Evolutionary conservation across 2,329 filamentous ascomycete species (phyloP), one percentile per base, ranked within the genome.

Genomic region (Nigrospora sphaerica): DNA sequence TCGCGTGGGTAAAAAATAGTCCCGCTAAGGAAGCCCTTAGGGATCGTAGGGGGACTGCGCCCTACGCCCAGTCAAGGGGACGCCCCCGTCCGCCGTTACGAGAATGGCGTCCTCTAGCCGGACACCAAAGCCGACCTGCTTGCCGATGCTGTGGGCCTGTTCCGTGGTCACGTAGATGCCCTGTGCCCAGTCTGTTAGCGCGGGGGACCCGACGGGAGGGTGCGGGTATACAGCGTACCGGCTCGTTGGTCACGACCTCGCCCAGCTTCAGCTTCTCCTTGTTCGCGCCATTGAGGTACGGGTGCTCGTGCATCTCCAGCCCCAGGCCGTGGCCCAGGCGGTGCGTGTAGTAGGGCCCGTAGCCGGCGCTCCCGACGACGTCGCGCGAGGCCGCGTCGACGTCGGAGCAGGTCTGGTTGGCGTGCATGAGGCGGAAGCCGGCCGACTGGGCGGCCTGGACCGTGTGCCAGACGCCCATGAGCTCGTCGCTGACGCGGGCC

Each of bases 101-200:
- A 60, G 49, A 12, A 62, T 58, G 3, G 59, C 57, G 38, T 62
- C 59, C 42, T 61, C 59, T 3, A 59, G 51, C 28, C 59, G 52
- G 14, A 61, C 53, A 12, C 59, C 59, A 23, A 62, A 62, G 10
- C 58, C 59, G 12, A 37, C 32, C 7, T 48, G 44, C 42, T 52
- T 54, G 1, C 58, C 58, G 34, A 62, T 47, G 19, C 46, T 43
- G 12, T 39, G 46, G 4, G 58, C 59, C 35, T 62, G 59, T 43
- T 62, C 58, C 14, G 53, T 52, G 10, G 59, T 61, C n/a, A 61
- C 59, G 23, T 62, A 61, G 4, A 60, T 62, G 6, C 59, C 59
- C 58, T 58, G 32, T 12, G 2, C 9, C 32, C 42, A 31, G 11
- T 17, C 17, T 37, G 42, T 44, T 16, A 44, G 42, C 6, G 34